Conservation (phyloP, 208 protist genomes). For the Trypanosoma avium region DNA sequence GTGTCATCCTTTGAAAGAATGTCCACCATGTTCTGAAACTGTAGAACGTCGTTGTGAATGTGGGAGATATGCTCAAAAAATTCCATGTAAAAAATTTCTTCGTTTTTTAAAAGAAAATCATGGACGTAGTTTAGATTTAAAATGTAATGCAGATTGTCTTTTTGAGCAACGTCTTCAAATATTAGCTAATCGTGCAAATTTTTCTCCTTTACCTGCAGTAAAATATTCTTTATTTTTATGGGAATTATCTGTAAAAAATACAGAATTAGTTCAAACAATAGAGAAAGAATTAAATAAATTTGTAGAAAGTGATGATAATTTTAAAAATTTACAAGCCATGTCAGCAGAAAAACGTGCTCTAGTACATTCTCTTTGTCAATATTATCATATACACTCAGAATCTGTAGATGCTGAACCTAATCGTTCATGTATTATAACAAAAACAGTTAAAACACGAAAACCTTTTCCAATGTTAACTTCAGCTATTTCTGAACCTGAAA, state of each 20-base stretch:
- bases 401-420: constrained; percentile 52
- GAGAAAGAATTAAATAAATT: constrained; percentile 56
- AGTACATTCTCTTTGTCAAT: constrained; percentile 54
- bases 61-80: constrained; percentile 31
- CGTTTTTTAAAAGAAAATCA: constrained; percentile 24
- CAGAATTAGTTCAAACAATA: constrained; percentile 27
- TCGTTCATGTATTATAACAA: constrained; percentile 52
- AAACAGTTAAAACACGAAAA: constrained; percentile 34
- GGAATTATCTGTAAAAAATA: constrained; percentile 27
- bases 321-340: constrained; percentile 45
- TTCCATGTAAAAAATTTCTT: constrained; percentile 47
- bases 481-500: constrained; percentile 15
- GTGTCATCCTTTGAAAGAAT: constrained; percentile 49
- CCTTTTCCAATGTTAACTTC: constrained; percentile 33
- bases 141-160: constrained; percentile 34
- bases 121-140: constrained; percentile 23
- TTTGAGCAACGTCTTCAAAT: constrained; percentile 33
- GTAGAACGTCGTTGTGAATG: constrained; percentile 55
- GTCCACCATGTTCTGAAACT: constrained; percentile 42
- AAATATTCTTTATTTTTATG: constrained; percentile 69
- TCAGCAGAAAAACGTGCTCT: constrained; percentile 42
- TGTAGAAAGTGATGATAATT: constrained; percentile 26
- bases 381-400: constrained; percentile 60
- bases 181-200: constrained; percentile 19
- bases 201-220: constrained; percentile 6